Evolutionary conservation across 2,329 filamentous ascomycete species (phyloP), one percentile per base, ranked within the genome.

Genomic region (Lasiodiplodia hormozganensis): DNA sequence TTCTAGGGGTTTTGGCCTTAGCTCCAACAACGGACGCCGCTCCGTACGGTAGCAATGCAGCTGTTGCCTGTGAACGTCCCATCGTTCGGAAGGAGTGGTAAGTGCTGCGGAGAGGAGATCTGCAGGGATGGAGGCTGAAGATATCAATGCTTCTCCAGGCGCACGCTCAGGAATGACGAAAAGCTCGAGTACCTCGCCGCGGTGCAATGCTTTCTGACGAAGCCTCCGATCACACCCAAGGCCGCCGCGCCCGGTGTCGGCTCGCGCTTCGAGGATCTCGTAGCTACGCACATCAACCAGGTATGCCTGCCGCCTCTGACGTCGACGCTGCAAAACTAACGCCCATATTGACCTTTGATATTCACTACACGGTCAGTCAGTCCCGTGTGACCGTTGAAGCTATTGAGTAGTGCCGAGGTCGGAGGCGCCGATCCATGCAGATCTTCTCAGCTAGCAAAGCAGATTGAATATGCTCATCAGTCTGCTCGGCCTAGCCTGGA

Each of bases 191-290:
- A 80, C 68, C 78, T 76, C 40, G 68, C 72, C 28, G 78, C 78
- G 11, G 78, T 80, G 10, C 71, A 78, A 47, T 80, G 78, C 65
- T 68, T 80, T 2, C 70, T 74, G n/a, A 69, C 69, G 18, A 77
- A 76, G 71, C 71, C 73, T 18, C 65, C 73, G 14, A 76, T 76
- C 51, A 78, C 76, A 1, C 75, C 76, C 8, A 69, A 72, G 2
- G 69, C 70, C 2, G 51, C 74, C 16, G 72, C 75, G 2, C 72
- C 78, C 8, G 78, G 78, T 66, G 77, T 74, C 4, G 74, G 74
- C 43, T 76, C 74, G 47, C 74, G 78, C 11, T 78, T 76, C 65
- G 78, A 80, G 68, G 78, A 80, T 64, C 78, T 77, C 62, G 76
- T 79, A 1, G 77, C 74, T 11, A 77, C 74, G 18, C 77, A 79